Percentiles rank a stretch among this genome's conserved stretches.
phyloP scores from a whole-genome alignment of 129 eudicot species.

The Glebionis coronaria region DNA sequence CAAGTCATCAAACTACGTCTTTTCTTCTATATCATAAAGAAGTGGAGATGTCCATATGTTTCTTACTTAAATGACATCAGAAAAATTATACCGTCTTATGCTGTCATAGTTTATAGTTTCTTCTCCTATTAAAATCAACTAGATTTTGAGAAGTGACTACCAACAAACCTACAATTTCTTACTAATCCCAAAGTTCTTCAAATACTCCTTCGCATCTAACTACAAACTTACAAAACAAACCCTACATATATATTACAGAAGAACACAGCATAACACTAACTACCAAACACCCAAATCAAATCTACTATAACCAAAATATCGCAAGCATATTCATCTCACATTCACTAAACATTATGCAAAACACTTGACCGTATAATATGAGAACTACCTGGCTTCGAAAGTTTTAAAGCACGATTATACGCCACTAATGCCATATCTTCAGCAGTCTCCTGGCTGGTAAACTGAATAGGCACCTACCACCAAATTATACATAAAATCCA shows the following conservation, averaged over 20 bases:
- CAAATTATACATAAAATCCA: slow-evolving; percentile 9
- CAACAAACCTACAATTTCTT: neutral
- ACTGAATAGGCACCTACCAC: slow-evolving; percentile 64
- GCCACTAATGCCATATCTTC: slow-evolving; percentile 89
- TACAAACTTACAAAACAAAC: neutral
- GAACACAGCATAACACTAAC: slow-evolving; percentile 2
- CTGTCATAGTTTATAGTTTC: neutral
- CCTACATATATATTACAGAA: neutral
- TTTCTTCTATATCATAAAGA: too few relatives aligned
- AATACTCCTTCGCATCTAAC: slow-evolving; percentile 7
- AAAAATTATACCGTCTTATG: too few relatives aligned
- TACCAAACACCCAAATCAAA: neutral
- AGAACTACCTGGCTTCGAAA: slow-evolving; percentile 69
- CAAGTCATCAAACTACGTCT: too few relatives aligned
- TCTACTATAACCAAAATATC: neutral
- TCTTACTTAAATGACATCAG: too few relatives aligned
- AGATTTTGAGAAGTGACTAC: neutral
- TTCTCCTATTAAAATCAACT: neutral
- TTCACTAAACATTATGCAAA: too few relatives aligned
- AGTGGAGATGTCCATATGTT: too few relatives aligned
- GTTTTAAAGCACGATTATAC: slow-evolving; percentile 85
- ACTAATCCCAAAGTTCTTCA: neutral
- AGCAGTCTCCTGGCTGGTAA: slow-evolving; percentile 67
- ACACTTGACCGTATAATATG: neutral
- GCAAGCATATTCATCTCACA: neutral